Base-by-base conservation (phyloP, 768 basidiomycete species). In the Obba rivulosa region DNA sequence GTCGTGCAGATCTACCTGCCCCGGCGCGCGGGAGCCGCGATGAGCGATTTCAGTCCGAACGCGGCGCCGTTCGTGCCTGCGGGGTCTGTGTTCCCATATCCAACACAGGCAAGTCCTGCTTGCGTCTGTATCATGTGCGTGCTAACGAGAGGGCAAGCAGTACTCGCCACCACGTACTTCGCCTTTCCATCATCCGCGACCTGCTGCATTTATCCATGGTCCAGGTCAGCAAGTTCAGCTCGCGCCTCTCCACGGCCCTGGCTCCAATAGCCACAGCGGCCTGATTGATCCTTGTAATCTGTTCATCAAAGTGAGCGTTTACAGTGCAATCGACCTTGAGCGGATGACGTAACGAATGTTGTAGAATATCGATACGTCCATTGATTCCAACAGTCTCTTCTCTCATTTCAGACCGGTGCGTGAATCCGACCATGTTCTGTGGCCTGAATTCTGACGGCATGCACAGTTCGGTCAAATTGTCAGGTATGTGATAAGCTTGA, bases 221-320 rank as follows among this genome's bases (percentile, higher is more conserved):
- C 91, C 91, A 10, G 91, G 91, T 3, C 91, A 93, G 62, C 90
- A 92, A 63, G 88, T 92, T 28, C 89, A 93, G 63, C 75, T 84
- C 8, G 89, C 90, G 1, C 91, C 90, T 13, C 44, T 77, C 41
- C 52, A 56, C 17, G 89, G 89, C 3, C 88, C 86, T 34, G 87
- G 88, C n/a, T 83, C 87, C 31, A 79, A 57, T 46, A 91, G 87
- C 59, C 87, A 91, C 60, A 90, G 87, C 54, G 91, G 91, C 17
- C 73, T 93, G 22, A 91, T 92, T 52, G 90, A 92, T 65, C 90
- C 91, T 0, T 92, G 89, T 73, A 92, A 92, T 62, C 67, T 92
- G 41, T 92, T 92, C 66, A 89, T 86, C 76, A 91, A 91, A 74
- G 87, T 87, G 49, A 37, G 71, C 57, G 1, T 22, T 21, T 38